These are phyloP conservation scores for Entamoeba nuttalli DNA, from an alignment of 208 protist genomes.

Conservation along the genomic window DNA sequence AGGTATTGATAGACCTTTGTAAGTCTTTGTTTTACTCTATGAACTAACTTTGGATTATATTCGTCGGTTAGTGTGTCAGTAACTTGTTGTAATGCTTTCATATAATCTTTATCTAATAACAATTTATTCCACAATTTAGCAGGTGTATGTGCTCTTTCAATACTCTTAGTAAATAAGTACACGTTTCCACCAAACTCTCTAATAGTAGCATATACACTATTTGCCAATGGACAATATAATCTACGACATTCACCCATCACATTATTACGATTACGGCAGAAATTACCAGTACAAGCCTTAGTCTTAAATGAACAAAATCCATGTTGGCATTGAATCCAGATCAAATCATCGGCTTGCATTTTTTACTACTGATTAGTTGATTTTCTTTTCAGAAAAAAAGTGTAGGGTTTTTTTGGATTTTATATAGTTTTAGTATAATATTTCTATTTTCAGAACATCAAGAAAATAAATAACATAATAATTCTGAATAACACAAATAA, in stretches of 20 bases:
- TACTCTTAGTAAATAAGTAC: neutral
- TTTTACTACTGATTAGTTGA: no score
- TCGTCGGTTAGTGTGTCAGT: neutral
- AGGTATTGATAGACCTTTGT: neutral
- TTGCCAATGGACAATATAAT: neutral
- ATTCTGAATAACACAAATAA: no score
- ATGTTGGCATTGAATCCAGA: neutral
- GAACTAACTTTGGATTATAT: neutral
- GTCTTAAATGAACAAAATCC: neutral
- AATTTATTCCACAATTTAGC: conserved; percentile 7
- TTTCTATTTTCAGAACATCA: no score
- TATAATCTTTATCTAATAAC: neutral
- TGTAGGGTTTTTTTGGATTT: no score
- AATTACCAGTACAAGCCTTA: neutral
- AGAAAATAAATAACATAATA: no score
- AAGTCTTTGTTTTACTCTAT: neutral
- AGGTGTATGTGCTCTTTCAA: conserved; percentile 4
- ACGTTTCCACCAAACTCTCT: neutral
- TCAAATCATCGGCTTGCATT: neutral
- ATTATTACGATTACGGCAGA: conserved; percentile 1
- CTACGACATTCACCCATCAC: neutral
- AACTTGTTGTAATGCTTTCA: neutral
- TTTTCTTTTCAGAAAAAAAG: no score
- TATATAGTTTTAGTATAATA: no score
- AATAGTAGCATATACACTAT: conserved; percentile 8